Conservation (phyloP, 2,329 filamentous ascomycete genomes). For the Taxawa tesnikishii region DNA sequence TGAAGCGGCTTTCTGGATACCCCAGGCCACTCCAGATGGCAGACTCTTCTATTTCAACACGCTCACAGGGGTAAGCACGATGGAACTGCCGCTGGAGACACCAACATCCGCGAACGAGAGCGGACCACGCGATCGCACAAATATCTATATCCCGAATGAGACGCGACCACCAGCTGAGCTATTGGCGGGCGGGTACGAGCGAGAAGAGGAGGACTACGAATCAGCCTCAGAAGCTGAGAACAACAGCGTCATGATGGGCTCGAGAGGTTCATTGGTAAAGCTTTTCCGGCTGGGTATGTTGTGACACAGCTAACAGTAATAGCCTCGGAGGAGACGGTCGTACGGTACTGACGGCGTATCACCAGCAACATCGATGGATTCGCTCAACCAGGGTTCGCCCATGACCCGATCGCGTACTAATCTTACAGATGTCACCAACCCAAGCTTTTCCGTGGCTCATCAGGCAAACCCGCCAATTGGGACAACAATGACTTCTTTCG, state of each 20-base stretch:
- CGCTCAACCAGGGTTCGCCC: constrained; percentile 59
- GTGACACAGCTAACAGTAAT: constrained; percentile 12
- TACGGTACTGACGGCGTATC: constrained; percentile 60
- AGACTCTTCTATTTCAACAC: constrained; percentile 97
- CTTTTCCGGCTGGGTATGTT: constrained; percentile 11
- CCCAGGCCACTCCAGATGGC: constrained; percentile 87
- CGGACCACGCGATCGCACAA: constrained; percentile 78
- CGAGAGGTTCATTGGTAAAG: constrained; percentile 57
- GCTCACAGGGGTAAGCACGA: constrained; percentile 85
- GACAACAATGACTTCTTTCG: constrained; percentile 42
- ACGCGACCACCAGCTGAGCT: constrained; percentile 82
- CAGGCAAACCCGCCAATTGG: constrained; percentile 34
- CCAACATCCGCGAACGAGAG: constrained; percentile 68
- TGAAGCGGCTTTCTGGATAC: constrained; percentile 95
- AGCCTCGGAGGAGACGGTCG: constrained; percentile 54
- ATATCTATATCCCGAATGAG: constrained; percentile 77
- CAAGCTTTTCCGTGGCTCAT: constrained; percentile 33
- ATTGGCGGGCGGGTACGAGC: constrained; percentile 70
- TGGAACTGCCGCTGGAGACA: constrained; percentile 88
- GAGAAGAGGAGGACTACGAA: constrained; percentile 82
- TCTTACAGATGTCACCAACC: constrained; percentile 29
- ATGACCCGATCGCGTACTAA: constrained; percentile 47
- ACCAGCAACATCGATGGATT: constrained; percentile 83
- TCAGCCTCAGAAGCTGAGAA: constrained; percentile 77
- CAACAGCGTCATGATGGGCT: constrained; percentile 57